Percentiles rank a stretch among this genome's conserved stretches.
phyloP scores from a whole-genome alignment of 331 rosid species.

The Saraca asoca region DNA sequence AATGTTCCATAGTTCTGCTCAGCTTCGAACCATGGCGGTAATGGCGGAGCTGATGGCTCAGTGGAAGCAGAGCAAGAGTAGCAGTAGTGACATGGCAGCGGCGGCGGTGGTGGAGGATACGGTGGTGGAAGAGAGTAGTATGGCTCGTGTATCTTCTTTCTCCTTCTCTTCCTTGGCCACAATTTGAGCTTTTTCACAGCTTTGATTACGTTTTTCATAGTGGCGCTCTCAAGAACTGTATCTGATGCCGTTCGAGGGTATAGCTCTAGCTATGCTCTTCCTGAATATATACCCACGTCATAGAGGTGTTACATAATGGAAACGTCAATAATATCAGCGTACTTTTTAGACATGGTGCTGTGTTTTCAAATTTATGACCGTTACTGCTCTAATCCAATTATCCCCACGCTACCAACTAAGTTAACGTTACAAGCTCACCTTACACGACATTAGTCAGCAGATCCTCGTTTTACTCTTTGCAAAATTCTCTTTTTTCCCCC shows the following conservation, averaged over 20 bases:
- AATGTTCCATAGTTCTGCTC: constrained; percentile 36
- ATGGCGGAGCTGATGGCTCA: constrained; percentile 83
- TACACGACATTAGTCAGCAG: background rate
- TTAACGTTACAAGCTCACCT: constrained; percentile 19
- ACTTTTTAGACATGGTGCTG: background rate
- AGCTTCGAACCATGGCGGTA: constrained; percentile 65
- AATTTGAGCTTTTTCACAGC: constrained; percentile 72
- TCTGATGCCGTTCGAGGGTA: too few species aligned
- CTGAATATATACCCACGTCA: background rate
- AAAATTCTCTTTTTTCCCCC: too few species aligned
- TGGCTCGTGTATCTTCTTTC: constrained; percentile 37
- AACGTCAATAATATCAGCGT: constrained; percentile 2
- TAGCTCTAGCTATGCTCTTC: background rate
- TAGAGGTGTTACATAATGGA: background rate
- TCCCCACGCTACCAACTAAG: background rate
- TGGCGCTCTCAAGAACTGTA: background rate
- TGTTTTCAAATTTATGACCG: constrained; percentile 33
- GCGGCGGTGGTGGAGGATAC: background rate
- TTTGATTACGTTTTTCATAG: constrained; percentile 49
- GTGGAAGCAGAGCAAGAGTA: constrained; percentile 36
- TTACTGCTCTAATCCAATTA: background rate
- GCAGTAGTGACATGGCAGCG: constrained; percentile 33
- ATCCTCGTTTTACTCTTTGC: too few species aligned
- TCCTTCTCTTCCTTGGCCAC: constrained; percentile 65
- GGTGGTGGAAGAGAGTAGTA: constrained; percentile 42